Conservation (phyloP, 2,329 filamentous ascomycete species). For the Zymoseptoria pseudotritici region DNA sequence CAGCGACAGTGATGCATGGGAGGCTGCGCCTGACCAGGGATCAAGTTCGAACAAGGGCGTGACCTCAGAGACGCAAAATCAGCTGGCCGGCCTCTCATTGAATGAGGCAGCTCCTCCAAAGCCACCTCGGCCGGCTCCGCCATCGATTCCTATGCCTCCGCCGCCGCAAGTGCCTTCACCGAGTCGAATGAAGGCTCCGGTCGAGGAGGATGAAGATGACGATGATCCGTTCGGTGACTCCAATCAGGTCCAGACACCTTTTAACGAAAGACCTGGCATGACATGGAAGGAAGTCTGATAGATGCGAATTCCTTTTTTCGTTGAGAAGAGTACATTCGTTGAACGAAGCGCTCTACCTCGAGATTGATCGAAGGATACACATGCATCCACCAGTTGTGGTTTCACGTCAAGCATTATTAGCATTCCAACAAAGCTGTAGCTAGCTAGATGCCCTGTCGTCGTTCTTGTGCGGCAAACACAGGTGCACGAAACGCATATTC, state of each 20-base stretch:
- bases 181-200: slow-evolving; percentile 29
- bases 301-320: neutral
- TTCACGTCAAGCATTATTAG: neutral
- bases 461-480: neutral
- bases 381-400: neutral
- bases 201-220: slow-evolving; percentile 62
- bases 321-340: neutral
- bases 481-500: neutral
- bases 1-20: slow-evolving; percentile 54
- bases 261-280: slow-evolving; percentile 19
- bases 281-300: slow-evolving; percentile 33
- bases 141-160: slow-evolving; percentile 31
- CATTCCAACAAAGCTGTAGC: neutral
- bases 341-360: neutral
- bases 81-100: slow-evolving; percentile 41
- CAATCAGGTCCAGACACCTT: slow-evolving; percentile 58
- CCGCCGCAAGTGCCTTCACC: slow-evolving; percentile 12
- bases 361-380: neutral
- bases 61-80: slow-evolving; percentile 29
- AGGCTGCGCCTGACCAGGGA: slow-evolving; percentile 32
- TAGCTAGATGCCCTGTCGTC: neutral
- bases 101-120: slow-evolving; percentile 34
- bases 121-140: slow-evolving; percentile 40
- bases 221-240: slow-evolving; percentile 80
- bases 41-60: slow-evolving; percentile 3